These are phyloP conservation scores for Phoma herbarum DNA, from an alignment of 2,329 filamentous ascomycete species.

Conservation along the genomic window DNA sequence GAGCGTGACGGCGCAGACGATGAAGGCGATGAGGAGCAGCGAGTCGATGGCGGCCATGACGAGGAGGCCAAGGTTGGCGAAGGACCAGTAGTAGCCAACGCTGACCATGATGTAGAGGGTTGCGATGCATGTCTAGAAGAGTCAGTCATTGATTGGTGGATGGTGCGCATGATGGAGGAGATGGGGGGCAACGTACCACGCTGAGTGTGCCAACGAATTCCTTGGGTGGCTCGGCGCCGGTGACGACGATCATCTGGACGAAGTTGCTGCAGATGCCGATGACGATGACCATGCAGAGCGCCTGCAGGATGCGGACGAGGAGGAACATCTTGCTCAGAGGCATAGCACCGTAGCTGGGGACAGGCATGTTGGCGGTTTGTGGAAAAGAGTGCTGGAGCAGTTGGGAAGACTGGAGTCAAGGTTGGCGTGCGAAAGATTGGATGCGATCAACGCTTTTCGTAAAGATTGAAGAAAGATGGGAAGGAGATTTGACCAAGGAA, in stretches of 20 bases:
- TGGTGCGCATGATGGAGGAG: no score
- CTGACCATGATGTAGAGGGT: slow-evolving; percentile 75
- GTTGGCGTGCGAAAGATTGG: slow-evolving; percentile 2
- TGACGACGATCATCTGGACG: slow-evolving; percentile 75
- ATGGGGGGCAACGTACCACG: slow-evolving; percentile 69
- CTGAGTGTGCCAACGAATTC: slow-evolving; percentile 81
- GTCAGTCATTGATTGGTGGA: slow-evolving; percentile 12
- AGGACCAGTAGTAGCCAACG: slow-evolving; percentile 83
- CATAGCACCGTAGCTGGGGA: slow-evolving; percentile 71
- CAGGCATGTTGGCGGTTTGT: slow-evolving; percentile 55
- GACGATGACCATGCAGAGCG: slow-evolving; percentile 75
- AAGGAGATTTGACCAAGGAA: slow-evolving; percentile 43
- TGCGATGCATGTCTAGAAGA: slow-evolving; percentile 74
- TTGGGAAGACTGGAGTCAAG: not conserved
- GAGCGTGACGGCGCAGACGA: slow-evolving; percentile 78
- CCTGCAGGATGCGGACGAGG: slow-evolving; percentile 74
- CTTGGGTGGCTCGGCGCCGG: slow-evolving; percentile 70
- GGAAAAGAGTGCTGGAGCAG: slow-evolving; percentile 9
- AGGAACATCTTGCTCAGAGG: slow-evolving; percentile 80
- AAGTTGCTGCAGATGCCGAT: slow-evolving; percentile 86
- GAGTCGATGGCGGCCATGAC: slow-evolving; percentile 74
- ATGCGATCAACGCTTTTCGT: slow-evolving; percentile 21
- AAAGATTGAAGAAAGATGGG: slow-evolving; percentile 6
- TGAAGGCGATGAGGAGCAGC: slow-evolving; percentile 76
- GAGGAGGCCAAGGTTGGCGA: slow-evolving; percentile 78